phyloP scores from a whole-genome alignment of 2,329 filamentous ascomycete genomes.

The Leptographium galeiforme region DNA sequence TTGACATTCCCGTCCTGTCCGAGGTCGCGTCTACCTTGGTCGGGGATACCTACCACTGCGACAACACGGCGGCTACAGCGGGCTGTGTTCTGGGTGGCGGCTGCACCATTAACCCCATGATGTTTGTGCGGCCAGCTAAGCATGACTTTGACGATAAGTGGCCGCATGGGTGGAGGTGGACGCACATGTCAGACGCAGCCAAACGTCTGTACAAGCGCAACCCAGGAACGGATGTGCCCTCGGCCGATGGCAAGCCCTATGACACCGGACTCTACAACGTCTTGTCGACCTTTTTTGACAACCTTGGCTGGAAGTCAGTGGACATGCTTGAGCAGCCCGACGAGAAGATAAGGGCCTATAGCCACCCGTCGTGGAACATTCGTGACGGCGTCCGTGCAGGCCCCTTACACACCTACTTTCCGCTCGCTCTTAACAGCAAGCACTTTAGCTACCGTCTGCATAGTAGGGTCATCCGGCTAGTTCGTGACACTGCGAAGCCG shows the following conservation, averaged over 20 bases:
- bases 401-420: constrained; percentile 52
- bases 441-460: constrained; percentile 48
- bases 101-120: constrained; percentile 46
- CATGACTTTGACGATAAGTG: constrained; percentile 65
- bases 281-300: constrained; percentile 42
- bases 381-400: constrained; percentile 47
- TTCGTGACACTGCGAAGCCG: constrained; percentile 35
- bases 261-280: constrained; percentile 53
- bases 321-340: constrained; percentile 42
- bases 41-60: constrained; percentile 48
- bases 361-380: constrained; percentile 51
- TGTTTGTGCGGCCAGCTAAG: constrained; percentile 51
- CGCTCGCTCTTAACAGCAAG: constrained; percentile 39
- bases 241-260: constrained; percentile 52
- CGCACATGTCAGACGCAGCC: constrained; percentile 46
- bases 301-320: constrained; percentile 24
- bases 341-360: constrained; percentile 47
- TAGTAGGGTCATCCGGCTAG: constrained; percentile 44
- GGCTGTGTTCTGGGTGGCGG: constrained; percentile 59
- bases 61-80: constrained; percentile 43
- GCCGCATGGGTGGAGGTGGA: constrained; percentile 55
- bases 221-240: constrained; percentile 53
- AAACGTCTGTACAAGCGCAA: constrained; percentile 55
- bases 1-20: constrained; percentile 58
- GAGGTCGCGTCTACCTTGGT: constrained; percentile 40